Base-by-base conservation (phyloP, 441 rosid genomes). In the Gossypium davidsonii region DNA sequence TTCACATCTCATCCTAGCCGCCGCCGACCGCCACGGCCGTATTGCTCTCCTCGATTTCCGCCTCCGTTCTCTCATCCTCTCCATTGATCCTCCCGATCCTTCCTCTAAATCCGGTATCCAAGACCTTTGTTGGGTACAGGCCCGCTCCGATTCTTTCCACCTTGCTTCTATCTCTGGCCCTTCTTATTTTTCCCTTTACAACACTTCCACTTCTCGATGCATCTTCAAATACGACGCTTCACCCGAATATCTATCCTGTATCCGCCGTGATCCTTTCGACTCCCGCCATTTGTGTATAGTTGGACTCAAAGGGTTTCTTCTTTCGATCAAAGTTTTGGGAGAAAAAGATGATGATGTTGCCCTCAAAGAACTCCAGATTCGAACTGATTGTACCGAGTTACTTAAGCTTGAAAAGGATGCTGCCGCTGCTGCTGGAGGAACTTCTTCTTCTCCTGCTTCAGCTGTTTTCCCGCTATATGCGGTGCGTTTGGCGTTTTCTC, bases 1-100 rank as follows among this genome's bases (percentile, higher is more conserved):
- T 70, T 88, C 94, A 15, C 93, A 91, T 63, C 93, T 91, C 64
- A 85, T 92, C 83, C 88, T 92, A 64, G 98, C 93, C 73, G 94
- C 87, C 49, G 94, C 81, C 8, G 97, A 94, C 74, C 96, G 98
- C 61, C 99, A 91, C 42, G 99, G 99, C 73, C 94, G 96, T 63
- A 71, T 92, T 77, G 89, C 90, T 39, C 85, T 94, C 67, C 78
- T 94, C 56, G 99, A 94, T 79, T 84, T 88, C 78, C 91, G 90
- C 18, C 89, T 84, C n/a, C 88, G 85, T 25, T 82, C 97, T 52
- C 79, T 88, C 64, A 67, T 83, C 62, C 74, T 86, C 72, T 89
- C 95, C 87, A 81, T 92, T 63, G 87, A 94, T 4, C 82, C 90
- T 17, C 82, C 90, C 8, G 91, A 85, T 25, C 83, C 81, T 6